These are phyloP conservation scores for Hanseniaspora singularis DNA, from an alignment of 805 yeast genomes.

Conservation along the genomic window DNA sequence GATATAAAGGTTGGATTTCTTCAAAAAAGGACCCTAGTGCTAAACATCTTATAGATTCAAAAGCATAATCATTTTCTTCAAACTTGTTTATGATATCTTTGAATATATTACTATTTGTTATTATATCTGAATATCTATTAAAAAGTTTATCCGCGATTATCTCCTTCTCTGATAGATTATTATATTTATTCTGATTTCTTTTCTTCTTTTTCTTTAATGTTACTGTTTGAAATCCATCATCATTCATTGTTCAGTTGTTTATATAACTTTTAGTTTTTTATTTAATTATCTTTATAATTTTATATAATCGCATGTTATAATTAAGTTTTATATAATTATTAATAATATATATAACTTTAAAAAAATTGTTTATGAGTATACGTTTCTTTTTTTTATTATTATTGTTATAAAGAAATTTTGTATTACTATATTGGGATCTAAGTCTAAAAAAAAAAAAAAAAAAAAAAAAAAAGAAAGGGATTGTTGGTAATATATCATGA, in stretches of 20 bases:
- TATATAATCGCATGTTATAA: too few relatives aligned
- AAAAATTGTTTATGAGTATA: background rate
- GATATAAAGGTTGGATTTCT: constrained; percentile 51
- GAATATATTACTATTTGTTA: constrained; percentile 26
- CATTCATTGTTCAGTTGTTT: too few relatives aligned
- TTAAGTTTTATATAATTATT: too few relatives aligned
- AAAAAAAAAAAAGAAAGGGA: too few relatives aligned
- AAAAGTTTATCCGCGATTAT: constrained; percentile 14
- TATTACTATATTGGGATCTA: too few relatives aligned
- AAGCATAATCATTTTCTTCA: constrained; percentile 16
- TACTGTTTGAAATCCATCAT: constrained; percentile 13
- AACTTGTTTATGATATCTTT: constrained; percentile 20
- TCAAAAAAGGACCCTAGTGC: constrained; percentile 60
- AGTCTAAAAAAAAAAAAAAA: too few relatives aligned
- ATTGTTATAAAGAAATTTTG: too few relatives aligned
- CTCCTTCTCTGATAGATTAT: background rate
- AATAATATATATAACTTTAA: background rate
- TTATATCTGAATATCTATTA: constrained; percentile 18
- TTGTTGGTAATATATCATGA: too few relatives aligned
- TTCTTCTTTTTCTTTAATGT: constrained; percentile 1
- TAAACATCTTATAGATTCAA: constrained; percentile 43
- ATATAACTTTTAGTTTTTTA: too few relatives aligned
- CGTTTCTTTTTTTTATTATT: constrained; percentile 3
- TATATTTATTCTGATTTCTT: background rate
- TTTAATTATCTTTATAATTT: too few relatives aligned